Percentiles rank a stretch among this genome's conserved stretches.
These are phyloP conservation scores for Allium cepa DNA, from an alignment of 106 monocot genomes.

Conservation along the genomic window DNA sequence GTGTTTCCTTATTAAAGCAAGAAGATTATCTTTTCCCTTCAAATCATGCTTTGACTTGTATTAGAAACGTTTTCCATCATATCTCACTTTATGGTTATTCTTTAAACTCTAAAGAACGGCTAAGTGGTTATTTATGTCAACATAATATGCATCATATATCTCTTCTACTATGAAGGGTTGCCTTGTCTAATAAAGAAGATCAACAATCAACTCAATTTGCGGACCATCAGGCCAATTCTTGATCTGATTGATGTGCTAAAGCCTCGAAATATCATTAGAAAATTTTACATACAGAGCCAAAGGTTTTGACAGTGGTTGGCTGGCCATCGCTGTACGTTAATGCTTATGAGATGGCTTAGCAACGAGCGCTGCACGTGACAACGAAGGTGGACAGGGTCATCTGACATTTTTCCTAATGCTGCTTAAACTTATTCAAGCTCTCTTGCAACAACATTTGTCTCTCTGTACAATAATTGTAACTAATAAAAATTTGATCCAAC, in stretches of 20 bases:
- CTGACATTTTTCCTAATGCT: conserved; percentile 85
- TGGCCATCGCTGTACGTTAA: conserved; percentile 12
- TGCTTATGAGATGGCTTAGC: conserved; percentile 18
- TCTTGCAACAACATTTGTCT: conserved; percentile 68
- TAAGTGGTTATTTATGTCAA: conserved; percentile 69
- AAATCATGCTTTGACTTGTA: conserved; percentile 88
- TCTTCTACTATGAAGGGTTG: conserved; percentile 62
- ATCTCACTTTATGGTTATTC: conserved; percentile 86
- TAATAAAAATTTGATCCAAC: too few species aligned
- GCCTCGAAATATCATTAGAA: conserved; percentile 83
- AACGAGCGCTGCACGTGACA: conserved; percentile 16
- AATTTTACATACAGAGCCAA: conserved; percentile 42
- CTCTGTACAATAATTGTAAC: too few species aligned
- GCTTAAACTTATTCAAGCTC: conserved; percentile 70
- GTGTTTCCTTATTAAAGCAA: conserved; percentile 57
- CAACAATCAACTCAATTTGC: conserved; percentile 82
- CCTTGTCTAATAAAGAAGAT: conserved; percentile 67
- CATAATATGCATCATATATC: conserved; percentile 76
- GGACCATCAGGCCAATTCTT: conserved; percentile 84
- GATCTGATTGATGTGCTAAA: conserved; percentile 79
- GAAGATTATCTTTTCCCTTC: conserved; percentile 74
- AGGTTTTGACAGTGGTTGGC: conserved; percentile 24
- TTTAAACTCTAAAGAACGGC: conserved; percentile 79
- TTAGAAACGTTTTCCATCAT: conserved; percentile 75
- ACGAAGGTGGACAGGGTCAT: conserved; percentile 62